Conservation (phyloP, 805 yeast species). For the Jamesozyma gamospora region DNA sequence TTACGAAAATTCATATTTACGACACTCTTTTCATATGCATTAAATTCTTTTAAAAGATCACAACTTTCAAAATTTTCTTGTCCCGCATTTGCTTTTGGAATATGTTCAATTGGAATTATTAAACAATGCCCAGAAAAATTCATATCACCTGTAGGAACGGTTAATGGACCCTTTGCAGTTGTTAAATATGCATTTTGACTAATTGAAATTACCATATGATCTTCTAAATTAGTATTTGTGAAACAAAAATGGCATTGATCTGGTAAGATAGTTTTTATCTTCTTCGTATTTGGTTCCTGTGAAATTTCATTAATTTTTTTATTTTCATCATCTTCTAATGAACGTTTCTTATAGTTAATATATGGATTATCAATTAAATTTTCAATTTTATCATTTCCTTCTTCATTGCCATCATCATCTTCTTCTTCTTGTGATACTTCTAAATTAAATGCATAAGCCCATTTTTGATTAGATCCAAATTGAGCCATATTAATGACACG, state of each 20-base stretch:
- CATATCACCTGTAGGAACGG: slow-evolving; percentile 39
- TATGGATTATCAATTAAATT: slow-evolving; percentile 11
- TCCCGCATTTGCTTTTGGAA: slow-evolving; percentile 34
- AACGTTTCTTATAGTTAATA: slow-evolving; percentile 1
- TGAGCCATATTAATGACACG: slow-evolving; percentile 58
- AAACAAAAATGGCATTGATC: slow-evolving; percentile 72
- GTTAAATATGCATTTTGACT: slow-evolving; percentile 60
- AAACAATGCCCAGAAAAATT: slow-evolving; percentile 74
- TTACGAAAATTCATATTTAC: slow-evolving; percentile 37
- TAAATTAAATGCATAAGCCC: slow-evolving; percentile 66
- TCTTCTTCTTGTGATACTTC: slow-evolving; percentile 9
- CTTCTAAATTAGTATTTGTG: slow-evolving; percentile 64
- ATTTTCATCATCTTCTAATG: slow-evolving; percentile 6
- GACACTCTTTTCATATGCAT: slow-evolving; percentile 38
- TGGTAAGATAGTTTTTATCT: slow-evolving; percentile 40
- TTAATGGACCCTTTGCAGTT: slow-evolving; percentile 78
- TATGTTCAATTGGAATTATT: slow-evolving; percentile 70
- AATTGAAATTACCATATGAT: slow-evolving; percentile 73
- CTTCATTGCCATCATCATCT: slow-evolving; percentile 22
- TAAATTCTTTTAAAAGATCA: slow-evolving; percentile 35
- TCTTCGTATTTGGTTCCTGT: slow-evolving; percentile 1
- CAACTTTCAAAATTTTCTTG: slow-evolving; percentile 12
- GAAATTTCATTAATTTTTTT: neutral
- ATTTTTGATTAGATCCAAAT: slow-evolving; percentile 45
- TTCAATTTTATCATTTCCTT: neutral